phyloP scores from a whole-genome alignment of 768 basidiomycete genomes.

The Lactarius tabidus region DNA sequence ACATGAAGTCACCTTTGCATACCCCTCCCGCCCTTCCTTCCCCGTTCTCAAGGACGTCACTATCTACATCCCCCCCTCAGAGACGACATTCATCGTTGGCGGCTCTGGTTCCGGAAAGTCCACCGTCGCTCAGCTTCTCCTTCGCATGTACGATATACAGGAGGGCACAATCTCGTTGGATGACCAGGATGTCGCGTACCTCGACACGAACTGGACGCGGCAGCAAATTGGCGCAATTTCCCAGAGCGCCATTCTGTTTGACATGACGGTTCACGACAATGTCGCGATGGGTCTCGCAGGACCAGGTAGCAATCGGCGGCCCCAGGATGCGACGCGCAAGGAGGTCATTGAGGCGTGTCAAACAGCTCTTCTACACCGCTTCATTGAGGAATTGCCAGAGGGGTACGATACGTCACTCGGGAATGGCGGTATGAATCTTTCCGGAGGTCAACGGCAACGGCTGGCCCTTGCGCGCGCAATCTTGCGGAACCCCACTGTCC shows the following conservation, averaged over 20 bases:
- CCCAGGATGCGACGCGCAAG: constrained; percentile 50
- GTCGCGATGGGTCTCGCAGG: constrained; percentile 73
- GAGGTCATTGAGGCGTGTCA: constrained; percentile 81
- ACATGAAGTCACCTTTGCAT: constrained; percentile 58
- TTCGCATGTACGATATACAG: constrained; percentile 69
- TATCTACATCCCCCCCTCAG: constrained; percentile 65
- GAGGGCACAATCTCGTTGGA: constrained; percentile 73
- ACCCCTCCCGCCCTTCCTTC: constrained; percentile 64
- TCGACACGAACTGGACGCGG: constrained; percentile 68
- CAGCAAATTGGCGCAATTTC: constrained; percentile 70
- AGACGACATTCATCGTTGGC: constrained; percentile 79
- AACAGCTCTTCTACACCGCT: constrained; percentile 85
- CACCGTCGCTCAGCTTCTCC: constrained; percentile 58
- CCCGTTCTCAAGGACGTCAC: constrained; percentile 55
- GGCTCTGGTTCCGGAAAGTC: constrained; percentile 77
- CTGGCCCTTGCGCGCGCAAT: constrained; percentile 85
- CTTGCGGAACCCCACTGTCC: constrained; percentile 78
- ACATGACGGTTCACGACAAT: constrained; percentile 79
- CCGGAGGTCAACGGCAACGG: constrained; percentile 91
- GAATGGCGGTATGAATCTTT: constrained; percentile 68
- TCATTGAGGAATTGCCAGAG: constrained; percentile 74
- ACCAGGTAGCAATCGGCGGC: constrained; percentile 35
- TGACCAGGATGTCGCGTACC: constrained; percentile 70
- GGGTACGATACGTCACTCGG: constrained; percentile 86
- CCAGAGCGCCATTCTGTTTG: constrained; percentile 78